Evolutionary conservation across 192 early-diverging fungal species (phyloP), one percentile per base, ranked within the genome.

Genomic region (Coemansia sp.): DNA sequence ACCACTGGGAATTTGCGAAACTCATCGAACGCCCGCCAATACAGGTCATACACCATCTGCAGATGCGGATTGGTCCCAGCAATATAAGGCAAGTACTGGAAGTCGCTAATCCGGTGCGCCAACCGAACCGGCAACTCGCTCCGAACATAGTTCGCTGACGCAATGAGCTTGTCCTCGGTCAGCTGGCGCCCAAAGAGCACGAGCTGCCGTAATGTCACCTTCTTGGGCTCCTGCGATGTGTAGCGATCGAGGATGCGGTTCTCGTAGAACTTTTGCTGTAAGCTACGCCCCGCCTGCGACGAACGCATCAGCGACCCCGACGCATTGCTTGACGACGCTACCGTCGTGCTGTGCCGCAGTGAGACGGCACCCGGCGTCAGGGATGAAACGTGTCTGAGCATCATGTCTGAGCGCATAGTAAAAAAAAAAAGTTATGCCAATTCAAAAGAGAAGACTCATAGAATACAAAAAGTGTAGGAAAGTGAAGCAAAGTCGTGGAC

Each of bases 31-130:
- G 94, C 94, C n/a, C 86, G 83, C 96, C 94, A 96, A 74, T 96
- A 98, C 47, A 96, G 79, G 50, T 88, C 84, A 66, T 98, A 96
- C 20, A 95, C 88, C 18, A 69, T 78, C 71, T 90, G 86, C 60
- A 96, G 88, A 66, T 96, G 92, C 4, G 94, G 92, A 68, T 96
- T 96, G 16, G 92, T 93, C 8, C 95, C 96, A 1, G 94, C 91
- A 33, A 95, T 91, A 62, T 94, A 98, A 3, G 96, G 95, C 12
- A 98, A 83, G 43, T 88, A 88, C 74, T 98, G 96, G 69, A 96
- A 95, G 70, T 91, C 90, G 48, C 92, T 86, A 74, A 98, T 96
- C 6, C 96, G 86, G 77, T 95, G 93, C 20, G 96, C 94, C 25
- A 98, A 75, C 38, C 96, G 85, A 0, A 96, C 86, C 0, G 95